These are phyloP conservation scores for Penicillium sp. DNA, from an alignment of 2,329 filamentous ascomycete genomes.

Conservation along the genomic window DNA sequence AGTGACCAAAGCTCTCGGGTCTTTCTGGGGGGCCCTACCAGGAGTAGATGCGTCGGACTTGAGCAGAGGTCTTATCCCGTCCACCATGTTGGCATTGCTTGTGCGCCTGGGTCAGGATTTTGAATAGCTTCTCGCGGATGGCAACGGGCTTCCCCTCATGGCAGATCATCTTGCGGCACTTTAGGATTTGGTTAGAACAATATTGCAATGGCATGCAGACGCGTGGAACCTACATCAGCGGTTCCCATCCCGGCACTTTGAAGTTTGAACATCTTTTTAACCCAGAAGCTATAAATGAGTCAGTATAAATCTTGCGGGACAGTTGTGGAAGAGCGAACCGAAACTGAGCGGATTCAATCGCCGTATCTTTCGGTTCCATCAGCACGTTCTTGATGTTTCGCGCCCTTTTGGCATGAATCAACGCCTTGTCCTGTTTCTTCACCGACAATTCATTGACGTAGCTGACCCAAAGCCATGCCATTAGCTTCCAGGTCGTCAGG, in stretches of 20 bases:
- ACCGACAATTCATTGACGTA: constrained; percentile 52
- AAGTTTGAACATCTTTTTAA: constrained; percentile 55
- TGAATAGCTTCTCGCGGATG: constrained; percentile 53
- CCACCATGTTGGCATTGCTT: constrained; percentile 53
- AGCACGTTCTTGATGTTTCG: constrained; percentile 50
- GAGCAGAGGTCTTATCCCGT: constrained; percentile 54
- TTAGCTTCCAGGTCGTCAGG: not conserved
- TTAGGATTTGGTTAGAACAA: constrained; percentile 1
- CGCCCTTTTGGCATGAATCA: constrained; percentile 50
- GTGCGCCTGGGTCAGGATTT: constrained; percentile 52
- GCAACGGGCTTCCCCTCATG: constrained; percentile 55
- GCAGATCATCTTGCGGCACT: constrained; percentile 48
- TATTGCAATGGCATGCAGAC: not conserved
- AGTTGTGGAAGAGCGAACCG: constrained; percentile 32
- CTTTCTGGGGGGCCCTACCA: constrained; percentile 39
- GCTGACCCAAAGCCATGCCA: constrained; percentile 25
- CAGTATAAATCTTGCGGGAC: not conserved
- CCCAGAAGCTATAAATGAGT: constrained; percentile 46
- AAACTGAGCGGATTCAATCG: constrained; percentile 53
- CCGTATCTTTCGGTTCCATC: constrained; percentile 51
- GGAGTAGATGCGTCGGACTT: constrained; percentile 52
- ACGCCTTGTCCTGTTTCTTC: constrained; percentile 54
- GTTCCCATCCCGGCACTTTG: constrained; percentile 40
- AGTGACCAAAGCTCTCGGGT: not conserved
- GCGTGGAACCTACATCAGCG: constrained; percentile 37